A percentile compares a stretch with the other conserved stretches of the same genome.
These are phyloP conservation scores for Yamadazyma ubonensis DNA, from an alignment of 805 yeast species.

Conservation along the genomic window DNA sequence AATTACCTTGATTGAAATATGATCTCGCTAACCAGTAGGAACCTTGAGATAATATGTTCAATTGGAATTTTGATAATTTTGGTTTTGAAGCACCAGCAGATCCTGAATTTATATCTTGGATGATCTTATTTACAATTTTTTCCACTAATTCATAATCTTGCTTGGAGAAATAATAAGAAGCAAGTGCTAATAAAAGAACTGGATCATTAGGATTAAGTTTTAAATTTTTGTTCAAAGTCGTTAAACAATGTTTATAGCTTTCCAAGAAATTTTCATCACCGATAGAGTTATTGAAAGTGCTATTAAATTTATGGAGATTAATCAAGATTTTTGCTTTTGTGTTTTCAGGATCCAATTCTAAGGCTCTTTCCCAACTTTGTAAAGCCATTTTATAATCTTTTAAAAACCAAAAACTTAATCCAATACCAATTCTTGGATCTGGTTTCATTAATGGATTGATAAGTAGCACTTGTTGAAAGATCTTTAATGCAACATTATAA, in stretches of 20 bases:
- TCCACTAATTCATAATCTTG: slow-evolving; percentile 58
- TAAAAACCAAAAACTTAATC: slow-evolving; percentile 88
- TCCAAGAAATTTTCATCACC: slow-evolving; percentile 61
- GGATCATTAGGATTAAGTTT: slow-evolving; percentile 49
- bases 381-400: slow-evolving; percentile 76
- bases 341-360: slow-evolving; percentile 62
- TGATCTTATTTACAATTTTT: slow-evolving; percentile 52
- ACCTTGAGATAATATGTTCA: slow-evolving; percentile 35
- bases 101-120: slow-evolving; percentile 24
- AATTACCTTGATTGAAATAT: slow-evolving; percentile 57
- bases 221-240: slow-evolving; percentile 39
- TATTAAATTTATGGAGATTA: slow-evolving; percentile 66
- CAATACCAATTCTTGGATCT: slow-evolving; percentile 93
- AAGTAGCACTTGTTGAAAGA: slow-evolving; percentile 79
- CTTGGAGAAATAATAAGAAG: slow-evolving; percentile 70
- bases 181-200: slow-evolving; percentile 63
- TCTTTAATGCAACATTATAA: slow-evolving; percentile 68
- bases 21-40: slow-evolving; percentile 85
- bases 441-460: slow-evolving; percentile 78
- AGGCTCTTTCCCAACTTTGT: slow-evolving; percentile 78
- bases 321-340: slow-evolving; percentile 63
- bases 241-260: slow-evolving; percentile 59
- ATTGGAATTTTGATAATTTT: slow-evolving; percentile 26
- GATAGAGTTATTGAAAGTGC: slow-evolving; percentile 53
- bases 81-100: slow-evolving; percentile 15